Percentiles rank a stretch among this genome's conserved stretches.
Evolutionary conservation across 805 yeast species (phyloP).

Genomic region (Diddensiella santjacobensis): DNA sequence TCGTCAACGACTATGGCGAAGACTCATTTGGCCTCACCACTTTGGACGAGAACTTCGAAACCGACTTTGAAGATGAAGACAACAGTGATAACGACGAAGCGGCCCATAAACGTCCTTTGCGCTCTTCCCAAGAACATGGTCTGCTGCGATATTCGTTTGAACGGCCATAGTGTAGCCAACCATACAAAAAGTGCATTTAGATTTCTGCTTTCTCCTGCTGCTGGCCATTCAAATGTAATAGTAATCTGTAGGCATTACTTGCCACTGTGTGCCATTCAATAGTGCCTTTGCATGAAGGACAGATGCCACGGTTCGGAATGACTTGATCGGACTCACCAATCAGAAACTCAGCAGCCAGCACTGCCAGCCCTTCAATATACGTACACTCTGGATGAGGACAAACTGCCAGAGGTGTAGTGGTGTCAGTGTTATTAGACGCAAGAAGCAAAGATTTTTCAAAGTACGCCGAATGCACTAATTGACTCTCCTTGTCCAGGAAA

Average conservation of each 20-base stretch:
- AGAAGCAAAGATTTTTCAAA: constrained; percentile 2
- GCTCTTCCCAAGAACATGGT: neutral
- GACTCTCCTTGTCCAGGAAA: constrained; percentile 2
- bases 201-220: neutral
- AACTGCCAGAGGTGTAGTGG: constrained; percentile 4
- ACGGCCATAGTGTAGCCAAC: neutral
- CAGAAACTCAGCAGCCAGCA: constrained; percentile 10
- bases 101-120: neutral
- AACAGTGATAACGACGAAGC: neutral
- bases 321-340: constrained; percentile 4
- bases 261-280: constrained; percentile 16
- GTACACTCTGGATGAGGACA: constrained; percentile 12
- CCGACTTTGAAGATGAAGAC: constrained; percentile 14
- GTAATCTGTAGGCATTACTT: constrained; percentile 8
- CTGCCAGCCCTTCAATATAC: constrained; percentile 5
- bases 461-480: neutral
- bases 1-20: constrained; percentile 31
- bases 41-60: constrained; percentile 26
- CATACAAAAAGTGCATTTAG: neutral
- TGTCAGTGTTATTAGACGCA: neutral
- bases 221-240: too few species aligned
- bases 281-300: constrained; percentile 15
- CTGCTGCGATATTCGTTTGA: constrained; percentile 3
- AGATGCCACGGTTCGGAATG: constrained; percentile 15
- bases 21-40: constrained; percentile 34